Evolutionary conservation across 2,329 filamentous ascomycete species (phyloP).

Genomic region (Erysiphe pulchra): DNA sequence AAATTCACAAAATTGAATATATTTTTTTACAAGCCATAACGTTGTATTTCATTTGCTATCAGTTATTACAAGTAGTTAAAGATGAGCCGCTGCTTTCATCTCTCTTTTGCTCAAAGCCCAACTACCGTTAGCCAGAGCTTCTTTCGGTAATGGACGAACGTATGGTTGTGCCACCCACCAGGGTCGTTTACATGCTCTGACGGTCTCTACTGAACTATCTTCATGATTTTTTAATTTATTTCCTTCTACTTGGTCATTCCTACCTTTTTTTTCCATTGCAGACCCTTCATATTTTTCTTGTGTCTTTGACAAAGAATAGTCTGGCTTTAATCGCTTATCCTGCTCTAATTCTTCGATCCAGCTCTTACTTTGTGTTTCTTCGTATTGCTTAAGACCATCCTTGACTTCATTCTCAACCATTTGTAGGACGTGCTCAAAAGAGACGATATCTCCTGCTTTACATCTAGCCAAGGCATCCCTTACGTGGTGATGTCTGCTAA

Average conservation of each 20-base stretch:
- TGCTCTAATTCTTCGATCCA: conserved; percentile 17
- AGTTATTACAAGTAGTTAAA: too few relatives aligned
- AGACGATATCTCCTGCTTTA: conserved; percentile 42
- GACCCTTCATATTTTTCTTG: conserved; percentile 12
- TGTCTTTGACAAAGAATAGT: too few relatives aligned
- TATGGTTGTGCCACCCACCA: conserved; percentile 86
- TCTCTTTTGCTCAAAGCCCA: conserved; percentile 50
- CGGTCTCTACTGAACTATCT: conserved; percentile 38
- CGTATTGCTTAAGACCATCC: conserved; percentile 43
- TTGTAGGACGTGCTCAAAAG: conserved; percentile 49
- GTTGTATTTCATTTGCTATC: too few relatives aligned
- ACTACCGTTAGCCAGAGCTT: conserved; percentile 62
- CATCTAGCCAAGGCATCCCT: conserved; percentile 57
- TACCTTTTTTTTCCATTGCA: conserved; percentile 19
- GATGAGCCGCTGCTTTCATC: conserved; percentile 14
- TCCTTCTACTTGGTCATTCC: conserved; percentile 9
- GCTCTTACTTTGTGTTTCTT: conserved; percentile 23
- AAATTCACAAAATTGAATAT: too few relatives aligned
- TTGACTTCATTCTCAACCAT: conserved; percentile 56
- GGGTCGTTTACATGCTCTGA: conserved; percentile 50
- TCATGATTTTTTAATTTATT: conserved; percentile 13
- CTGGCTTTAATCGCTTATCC: conserved; percentile 13
- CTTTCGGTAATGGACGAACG: conserved; percentile 61
- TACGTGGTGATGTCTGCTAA: conserved; percentile 57
- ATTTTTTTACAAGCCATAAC: too few relatives aligned